Evolutionary conservation across 192 early-diverging fungal genomes (phyloP).

Genomic region (Backusella circina): DNA sequence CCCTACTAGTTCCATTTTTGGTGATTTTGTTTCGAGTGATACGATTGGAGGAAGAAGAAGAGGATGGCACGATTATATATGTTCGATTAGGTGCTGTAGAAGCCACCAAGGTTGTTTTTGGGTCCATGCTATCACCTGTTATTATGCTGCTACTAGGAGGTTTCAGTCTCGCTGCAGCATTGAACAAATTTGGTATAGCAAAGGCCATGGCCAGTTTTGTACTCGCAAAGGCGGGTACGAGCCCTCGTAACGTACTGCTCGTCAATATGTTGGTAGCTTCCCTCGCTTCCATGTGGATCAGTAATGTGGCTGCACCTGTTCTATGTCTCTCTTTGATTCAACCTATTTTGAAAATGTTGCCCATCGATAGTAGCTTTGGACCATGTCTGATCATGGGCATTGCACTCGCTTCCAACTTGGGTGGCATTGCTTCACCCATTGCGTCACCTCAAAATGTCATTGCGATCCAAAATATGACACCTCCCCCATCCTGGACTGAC

Average conservation of each 20-base stretch:
- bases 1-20: conserved; percentile 81
- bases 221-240: conserved; percentile 81
- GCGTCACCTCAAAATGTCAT: conserved; percentile 96
- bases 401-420: conserved; percentile 92
- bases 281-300: conserved; percentile 97
- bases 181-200: conserved; percentile 95
- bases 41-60: conserved; percentile 41
- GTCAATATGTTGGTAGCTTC: conserved; percentile 95
- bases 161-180: conserved; percentile 89
- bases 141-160: conserved; percentile 96
- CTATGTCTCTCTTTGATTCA: conserved; percentile 91
- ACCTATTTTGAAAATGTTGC: conserved; percentile 90
- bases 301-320: conserved; percentile 96
- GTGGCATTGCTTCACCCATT: conserved; percentile 98
- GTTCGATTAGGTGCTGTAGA: conserved; percentile 66
- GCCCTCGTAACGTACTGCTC: conserved; percentile 77
- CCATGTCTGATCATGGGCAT: conserved; percentile 91
- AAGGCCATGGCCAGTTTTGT: conserved; percentile 83
- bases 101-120: conserved; percentile 82
- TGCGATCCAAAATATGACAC: conserved; percentile 89
- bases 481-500: conserved; percentile 84
- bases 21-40: conserved; percentile 84
- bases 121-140: conserved; percentile 92
- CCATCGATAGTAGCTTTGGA: conserved; percentile 69
- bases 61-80: conserved; percentile 32